Percentiles rank a stretch among this genome's conserved stretches.
Conservation (phyloP, 192 early-diverging fungal genomes). For the Linnemannia hyalina region DNA sequence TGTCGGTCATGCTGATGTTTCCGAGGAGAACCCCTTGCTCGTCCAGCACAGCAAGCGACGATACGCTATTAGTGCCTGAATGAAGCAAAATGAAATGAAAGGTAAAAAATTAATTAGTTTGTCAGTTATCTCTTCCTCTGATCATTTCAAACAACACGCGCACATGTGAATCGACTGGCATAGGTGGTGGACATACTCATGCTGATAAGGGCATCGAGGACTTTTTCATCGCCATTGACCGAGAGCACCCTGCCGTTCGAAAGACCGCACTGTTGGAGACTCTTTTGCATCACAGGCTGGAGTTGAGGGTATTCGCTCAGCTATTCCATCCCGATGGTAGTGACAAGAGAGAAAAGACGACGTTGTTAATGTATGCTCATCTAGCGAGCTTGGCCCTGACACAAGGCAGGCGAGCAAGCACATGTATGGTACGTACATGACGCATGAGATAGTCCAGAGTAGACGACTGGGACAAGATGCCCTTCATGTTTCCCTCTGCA, state of each 20-base stretch:
- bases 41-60: conserved; percentile 73
- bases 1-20: conserved; percentile 78
- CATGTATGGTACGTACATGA: conserved; percentile 50
- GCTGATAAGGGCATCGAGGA: conserved; percentile 41
- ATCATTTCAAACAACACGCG: conserved; percentile 38
- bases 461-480: conserved; percentile 84
- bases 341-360: neutral
- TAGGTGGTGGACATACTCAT: conserved; percentile 32
- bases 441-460: conserved; percentile 78
- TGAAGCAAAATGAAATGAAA: neutral
- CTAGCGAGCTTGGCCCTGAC: neutral
- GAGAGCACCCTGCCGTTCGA: conserved; percentile 31
- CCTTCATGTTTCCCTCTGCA: conserved; percentile 70
- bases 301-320: conserved; percentile 46
- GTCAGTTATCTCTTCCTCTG: conserved; percentile 56
- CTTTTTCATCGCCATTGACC: conserved; percentile 47
- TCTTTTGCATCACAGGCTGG: conserved; percentile 52
- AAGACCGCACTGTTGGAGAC: conserved; percentile 44
- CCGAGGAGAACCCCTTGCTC: conserved; percentile 68
- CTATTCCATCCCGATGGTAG: conserved; percentile 11
- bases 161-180: no score
- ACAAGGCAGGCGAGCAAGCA: neutral
- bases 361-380: neutral
- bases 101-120: conserved; percentile 37
- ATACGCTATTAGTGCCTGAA: conserved; percentile 68